phyloP scores from a whole-genome alignment of 2,329 filamentous ascomycete species.

The Neurospora crassa region DNA sequence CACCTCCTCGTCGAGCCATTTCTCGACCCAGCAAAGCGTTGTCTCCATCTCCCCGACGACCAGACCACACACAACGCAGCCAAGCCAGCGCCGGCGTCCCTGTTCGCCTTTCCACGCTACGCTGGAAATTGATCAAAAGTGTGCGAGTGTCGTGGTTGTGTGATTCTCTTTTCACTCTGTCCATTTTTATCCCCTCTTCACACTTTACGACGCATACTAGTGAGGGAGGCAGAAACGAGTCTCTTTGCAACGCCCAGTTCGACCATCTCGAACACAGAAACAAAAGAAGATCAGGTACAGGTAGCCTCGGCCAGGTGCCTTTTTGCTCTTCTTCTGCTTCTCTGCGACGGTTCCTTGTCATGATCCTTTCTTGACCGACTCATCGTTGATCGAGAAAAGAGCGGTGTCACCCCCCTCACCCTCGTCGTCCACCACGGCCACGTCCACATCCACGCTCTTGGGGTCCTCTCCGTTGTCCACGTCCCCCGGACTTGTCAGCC shows the following conservation, averaged over 20 bases:
- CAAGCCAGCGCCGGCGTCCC: neutral
- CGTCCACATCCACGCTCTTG: conserved; percentile 22
- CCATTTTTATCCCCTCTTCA: neutral
- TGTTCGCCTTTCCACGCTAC: neutral
- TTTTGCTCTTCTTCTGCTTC: conserved; percentile 2
- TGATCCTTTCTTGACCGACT: conserved; percentile 28
- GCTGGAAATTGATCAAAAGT: neutral
- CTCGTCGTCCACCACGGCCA: conserved; percentile 11
- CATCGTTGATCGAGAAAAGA: conserved; percentile 28
- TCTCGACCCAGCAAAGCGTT: neutral
- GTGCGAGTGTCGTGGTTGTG: neutral
- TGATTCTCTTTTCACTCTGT: neutral
- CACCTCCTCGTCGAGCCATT: neutral
- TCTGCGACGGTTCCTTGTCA: conserved; percentile 20
- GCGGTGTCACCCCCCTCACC: conserved; percentile 29
- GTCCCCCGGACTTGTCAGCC: neutral
- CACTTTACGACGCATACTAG: neutral
- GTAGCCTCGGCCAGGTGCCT: conserved; percentile 3
- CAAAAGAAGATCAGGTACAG: conserved; percentile 4
- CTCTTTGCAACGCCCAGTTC: conserved; percentile 2
- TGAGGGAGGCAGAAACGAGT: neutral
- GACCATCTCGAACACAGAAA: neutral
- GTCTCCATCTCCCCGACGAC: neutral
- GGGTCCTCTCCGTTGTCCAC: neutral
- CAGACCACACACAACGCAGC: neutral